Evolutionary conservation across 139 green algal genomes (phyloP).

Genomic region (Ettlia oleoabundans): DNA sequence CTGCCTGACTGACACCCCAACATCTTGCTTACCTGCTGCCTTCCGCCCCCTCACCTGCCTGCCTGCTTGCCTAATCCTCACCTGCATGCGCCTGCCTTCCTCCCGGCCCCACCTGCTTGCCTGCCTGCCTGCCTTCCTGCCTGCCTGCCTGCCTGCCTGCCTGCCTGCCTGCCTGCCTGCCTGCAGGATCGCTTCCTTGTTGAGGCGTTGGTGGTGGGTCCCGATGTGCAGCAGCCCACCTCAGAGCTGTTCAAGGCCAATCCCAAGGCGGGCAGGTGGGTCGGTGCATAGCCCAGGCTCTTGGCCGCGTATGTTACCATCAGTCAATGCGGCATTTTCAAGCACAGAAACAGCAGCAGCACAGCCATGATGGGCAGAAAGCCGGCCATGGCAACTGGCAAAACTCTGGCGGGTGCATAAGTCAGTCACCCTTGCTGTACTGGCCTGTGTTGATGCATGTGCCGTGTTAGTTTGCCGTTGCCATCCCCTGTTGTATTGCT

Average conservation of each 20-base stretch:
- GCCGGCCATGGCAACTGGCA: background rate
- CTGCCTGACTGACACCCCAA: no score
- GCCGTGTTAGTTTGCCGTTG: background rate
- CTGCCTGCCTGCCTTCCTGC: no score
- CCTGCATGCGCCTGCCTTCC: no score
- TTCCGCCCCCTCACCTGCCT: no score
- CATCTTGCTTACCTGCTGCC: no score
- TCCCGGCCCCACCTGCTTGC: no score
- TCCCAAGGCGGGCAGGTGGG: background rate
- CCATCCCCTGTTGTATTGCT: background rate
- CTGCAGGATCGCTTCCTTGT: conserved; percentile 49
- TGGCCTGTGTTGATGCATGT: conserved; percentile 24
- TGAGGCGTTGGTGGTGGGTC: conserved; percentile 45
- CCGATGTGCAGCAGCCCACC: conserved; percentile 27
- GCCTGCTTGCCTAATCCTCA: no score
- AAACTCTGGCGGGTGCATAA: background rate
- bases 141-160: background rate
- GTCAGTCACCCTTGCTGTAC: background rate
- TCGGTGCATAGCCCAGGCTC: background rate
- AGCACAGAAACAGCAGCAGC: no score
- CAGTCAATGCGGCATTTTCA: no score
- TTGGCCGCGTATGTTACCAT: background rate
- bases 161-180: conserved; percentile 35
- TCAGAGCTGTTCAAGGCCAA: conserved; percentile 46
- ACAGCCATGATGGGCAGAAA: no score